phyloP scores from a whole-genome alignment of 139 green algal genomes.

The Micromonas pusilla region DNA sequence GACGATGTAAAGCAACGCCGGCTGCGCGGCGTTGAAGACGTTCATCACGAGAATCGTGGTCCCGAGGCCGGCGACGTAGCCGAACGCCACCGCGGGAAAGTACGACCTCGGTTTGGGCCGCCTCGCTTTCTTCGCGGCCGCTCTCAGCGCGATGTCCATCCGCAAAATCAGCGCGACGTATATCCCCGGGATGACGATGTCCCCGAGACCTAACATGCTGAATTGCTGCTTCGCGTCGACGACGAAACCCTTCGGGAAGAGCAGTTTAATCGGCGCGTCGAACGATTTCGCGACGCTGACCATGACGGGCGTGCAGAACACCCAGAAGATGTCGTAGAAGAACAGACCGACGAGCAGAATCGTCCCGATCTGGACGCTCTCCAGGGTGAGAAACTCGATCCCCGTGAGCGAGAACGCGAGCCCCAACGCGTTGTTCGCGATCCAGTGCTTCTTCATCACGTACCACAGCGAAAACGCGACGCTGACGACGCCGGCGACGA shows the following conservation, averaged over 20 bases:
- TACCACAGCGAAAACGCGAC: constrained; percentile 73
- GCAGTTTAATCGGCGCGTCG: constrained; percentile 96
- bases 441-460: constrained; percentile 78
- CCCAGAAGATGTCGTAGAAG: constrained; percentile 99
- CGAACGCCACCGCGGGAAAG: constrained; percentile 59
- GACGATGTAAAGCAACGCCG: constrained; percentile 96
- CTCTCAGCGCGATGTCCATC: background rate
- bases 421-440: constrained; percentile 93
- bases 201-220: constrained; percentile 92
- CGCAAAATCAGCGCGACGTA: constrained; percentile 93
- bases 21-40: constrained; percentile 83
- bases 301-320: constrained; percentile 98
- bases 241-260: constrained; percentile 19
- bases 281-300: constrained; percentile 91
- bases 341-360: constrained; percentile 89
- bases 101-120: constrained; percentile 25
- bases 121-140: background rate
- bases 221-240: constrained; percentile 57
- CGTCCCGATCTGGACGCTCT: constrained; percentile 60
- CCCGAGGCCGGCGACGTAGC: constrained; percentile 73
- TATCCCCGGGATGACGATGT: constrained; percentile 83
- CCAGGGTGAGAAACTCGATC: constrained; percentile 91
- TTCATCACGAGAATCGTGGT: constrained; percentile 96
- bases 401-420: constrained; percentile 85
- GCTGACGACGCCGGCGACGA: constrained; percentile 41